A percentile compares a stretch with the other conserved stretches of the same genome.
Evolutionary conservation across 2,329 filamentous ascomycete genomes (phyloP).

Genomic region (Cryphonectria naterciae): DNA sequence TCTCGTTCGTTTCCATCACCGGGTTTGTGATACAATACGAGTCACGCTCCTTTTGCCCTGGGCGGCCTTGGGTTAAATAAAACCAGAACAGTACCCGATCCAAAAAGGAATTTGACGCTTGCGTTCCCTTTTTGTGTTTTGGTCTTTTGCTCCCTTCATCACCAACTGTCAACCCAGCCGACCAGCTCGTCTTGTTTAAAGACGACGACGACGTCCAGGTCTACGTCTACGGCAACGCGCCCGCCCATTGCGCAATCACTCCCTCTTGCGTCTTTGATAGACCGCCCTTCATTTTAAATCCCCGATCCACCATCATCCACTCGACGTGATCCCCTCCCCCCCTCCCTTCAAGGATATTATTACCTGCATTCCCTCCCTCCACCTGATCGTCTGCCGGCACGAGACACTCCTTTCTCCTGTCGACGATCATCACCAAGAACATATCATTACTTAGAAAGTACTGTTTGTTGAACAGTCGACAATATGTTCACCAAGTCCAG

Average conservation of each 20-base stretch:
- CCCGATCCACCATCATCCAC: slow-evolving; percentile 7
- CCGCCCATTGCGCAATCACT: slow-evolving; percentile 37
- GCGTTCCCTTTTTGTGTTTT: slow-evolving; percentile 2
- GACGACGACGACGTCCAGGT: slow-evolving; percentile 28
- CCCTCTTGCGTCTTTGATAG: slow-evolving; percentile 58
- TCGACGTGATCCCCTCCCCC: not conserved
- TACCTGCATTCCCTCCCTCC: slow-evolving; percentile 7
- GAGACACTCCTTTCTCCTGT: slow-evolving; percentile 25
- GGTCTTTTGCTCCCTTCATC: not conserved
- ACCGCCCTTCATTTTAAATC: slow-evolving; percentile 37
- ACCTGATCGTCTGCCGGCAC: slow-evolving; percentile 21
- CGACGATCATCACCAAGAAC: not conserved
- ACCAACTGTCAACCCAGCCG: not conserved
- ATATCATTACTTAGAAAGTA: not conserved
- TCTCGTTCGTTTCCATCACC: no score
- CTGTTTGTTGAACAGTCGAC: slow-evolving; percentile 27
- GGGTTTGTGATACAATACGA: slow-evolving; percentile 11
- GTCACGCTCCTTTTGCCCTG: slow-evolving; percentile 14
- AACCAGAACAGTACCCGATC: not conserved
- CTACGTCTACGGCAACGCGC: slow-evolving; percentile 36
- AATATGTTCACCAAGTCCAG: slow-evolving; percentile 50
- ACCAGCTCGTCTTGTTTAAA: not conserved
- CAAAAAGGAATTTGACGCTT: slow-evolving; percentile 3
- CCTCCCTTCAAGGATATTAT: slow-evolving; percentile 1
- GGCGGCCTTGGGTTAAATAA: not conserved